Base-by-base conservation (phyloP, 305 asterid genomes). In the Fraxinus angustifolia region DNA sequence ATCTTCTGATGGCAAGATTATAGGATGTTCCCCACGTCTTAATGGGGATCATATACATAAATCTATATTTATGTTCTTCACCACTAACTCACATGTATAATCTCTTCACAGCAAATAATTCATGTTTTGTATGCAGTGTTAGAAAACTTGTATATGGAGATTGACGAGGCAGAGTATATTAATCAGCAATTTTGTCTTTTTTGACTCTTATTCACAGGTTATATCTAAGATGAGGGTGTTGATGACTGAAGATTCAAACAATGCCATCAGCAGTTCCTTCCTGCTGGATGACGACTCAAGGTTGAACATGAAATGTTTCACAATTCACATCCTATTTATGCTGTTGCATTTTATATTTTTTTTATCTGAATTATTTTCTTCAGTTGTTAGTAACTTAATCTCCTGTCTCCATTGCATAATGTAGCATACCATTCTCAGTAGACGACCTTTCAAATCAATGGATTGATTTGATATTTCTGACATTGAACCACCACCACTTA, bases 351-450 rank as follows among this genome's bases (percentile, higher is more conserved):
- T 70, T 65, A 23, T 82, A 33, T 17, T 0, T 73, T 56, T 38
- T 33, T 73, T 50, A 14, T n/a, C 38, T 7, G n/a, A 74, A 33
- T 75, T 33, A 48, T 75, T 83, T 3, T 16, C 73, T 42, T 67
- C 33, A 8, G 33, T 70, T 78, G 23, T 50, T 34, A 21, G 42
- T 45, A 60, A 45, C 81, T 65, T 65, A 73, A 78, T 76, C 68
- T 68, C 12, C 26, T 38, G 45, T 38, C 45, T 38, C 45, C 45
- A 45, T 82, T 19, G 19, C 68, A 12, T 75, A 26, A 80, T 89
- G 92, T 93, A 94, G 99, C 91, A 94, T 96, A 83, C 99, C 99
- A 0, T 96, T 94, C 88, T 93, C 98, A 11, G 98, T 93, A 34
- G 99, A 96, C 78, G 98, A 94, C 77, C 91, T 96, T 79, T 96